Percentiles rank a stretch among this genome's conserved stretches.
Conservation (phyloP, 345 rosid genomes). For the Citrus medica region DNA sequence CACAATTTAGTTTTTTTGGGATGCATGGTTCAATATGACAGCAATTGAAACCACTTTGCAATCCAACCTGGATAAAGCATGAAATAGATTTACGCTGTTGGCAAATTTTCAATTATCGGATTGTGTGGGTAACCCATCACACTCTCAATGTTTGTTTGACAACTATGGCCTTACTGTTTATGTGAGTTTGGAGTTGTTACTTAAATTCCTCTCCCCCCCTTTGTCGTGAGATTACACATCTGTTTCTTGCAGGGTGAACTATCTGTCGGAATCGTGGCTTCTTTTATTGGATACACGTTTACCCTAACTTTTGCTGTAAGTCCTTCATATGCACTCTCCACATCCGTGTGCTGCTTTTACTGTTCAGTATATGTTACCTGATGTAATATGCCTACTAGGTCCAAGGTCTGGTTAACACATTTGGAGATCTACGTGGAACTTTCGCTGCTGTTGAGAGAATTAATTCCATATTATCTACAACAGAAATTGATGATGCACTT, state of each 20-base stretch:
- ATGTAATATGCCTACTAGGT: constrained; percentile 44
- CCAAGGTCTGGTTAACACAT: constrained; percentile 93
- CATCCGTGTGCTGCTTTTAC: constrained; percentile 1
- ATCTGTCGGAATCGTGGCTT: constrained; percentile 86
- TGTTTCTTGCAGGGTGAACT: constrained; percentile 71
- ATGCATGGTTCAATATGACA: neutral
- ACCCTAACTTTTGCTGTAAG: constrained; percentile 93
- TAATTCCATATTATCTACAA: constrained; percentile 68
- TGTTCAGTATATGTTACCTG: constrained; percentile 12
- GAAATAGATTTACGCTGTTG: neutral
- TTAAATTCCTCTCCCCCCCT: constrained; percentile 1
- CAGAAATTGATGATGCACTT: constrained; percentile 87
- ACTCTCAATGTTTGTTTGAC: neutral
- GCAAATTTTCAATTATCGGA: neutral
- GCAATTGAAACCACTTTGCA: neutral
- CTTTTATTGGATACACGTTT: constrained; percentile 94
- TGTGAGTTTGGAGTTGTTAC: neutral
- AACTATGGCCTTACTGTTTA: neutral
- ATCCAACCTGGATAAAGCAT: neutral
- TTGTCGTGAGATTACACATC: constrained; percentile 7
- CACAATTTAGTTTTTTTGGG: neutral
- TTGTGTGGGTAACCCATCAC: neutral
- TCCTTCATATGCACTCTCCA: constrained; percentile 19
- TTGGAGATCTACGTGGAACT: constrained; percentile 92
- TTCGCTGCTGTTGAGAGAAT: constrained; percentile 91